Evolutionary conservation across 495 filamentous ascomycete genomes (phyloP).

Genomic region (Daldinia grandis): DNA sequence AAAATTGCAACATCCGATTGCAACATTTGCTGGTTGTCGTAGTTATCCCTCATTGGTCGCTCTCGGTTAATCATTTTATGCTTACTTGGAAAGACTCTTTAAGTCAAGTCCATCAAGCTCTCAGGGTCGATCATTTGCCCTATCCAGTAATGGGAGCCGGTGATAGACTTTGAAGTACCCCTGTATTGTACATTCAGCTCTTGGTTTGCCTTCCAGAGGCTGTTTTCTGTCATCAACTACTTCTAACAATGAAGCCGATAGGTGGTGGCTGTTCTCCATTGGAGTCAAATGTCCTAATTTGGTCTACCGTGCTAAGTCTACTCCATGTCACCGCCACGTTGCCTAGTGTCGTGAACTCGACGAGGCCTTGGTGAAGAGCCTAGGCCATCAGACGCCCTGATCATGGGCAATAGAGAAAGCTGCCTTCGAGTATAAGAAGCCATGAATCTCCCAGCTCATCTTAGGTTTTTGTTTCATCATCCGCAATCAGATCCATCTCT

Average conservation of each 20-base stretch:
- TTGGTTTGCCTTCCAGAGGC: not conserved
- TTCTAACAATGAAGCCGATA: not conserved
- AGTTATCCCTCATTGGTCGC: conserved; percentile 27
- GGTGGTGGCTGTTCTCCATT: not conserved
- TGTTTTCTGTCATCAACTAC: conserved; percentile 6
- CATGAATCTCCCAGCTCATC: conserved; percentile 18
- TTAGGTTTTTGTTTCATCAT: conserved; percentile 26
- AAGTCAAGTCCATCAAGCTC: conserved; percentile 4
- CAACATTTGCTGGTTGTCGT: conserved; percentile 27
- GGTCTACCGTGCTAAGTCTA: not conserved
- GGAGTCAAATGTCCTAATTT: not conserved
- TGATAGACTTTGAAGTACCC: conserved; percentile 2
- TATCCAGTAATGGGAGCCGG: conserved; percentile 14
- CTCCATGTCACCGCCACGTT: conserved; percentile 21
- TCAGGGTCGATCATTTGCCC: conserved; percentile 26
- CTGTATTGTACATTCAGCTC: conserved; percentile 22
- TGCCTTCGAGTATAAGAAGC: conserved; percentile 39
- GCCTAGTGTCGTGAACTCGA: conserved; percentile 10
- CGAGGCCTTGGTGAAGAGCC: conserved; percentile 7
- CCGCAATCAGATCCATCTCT: conserved; percentile 29
- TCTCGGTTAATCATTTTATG: not conserved
- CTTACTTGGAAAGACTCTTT: conserved; percentile 26
- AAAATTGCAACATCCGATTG: conserved; percentile 13
- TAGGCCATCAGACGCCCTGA: not conserved
- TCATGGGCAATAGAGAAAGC: not conserved